phyloP scores from a whole-genome alignment of 2,329 filamentous ascomycete species.

The Fusarium papillatum region DNA sequence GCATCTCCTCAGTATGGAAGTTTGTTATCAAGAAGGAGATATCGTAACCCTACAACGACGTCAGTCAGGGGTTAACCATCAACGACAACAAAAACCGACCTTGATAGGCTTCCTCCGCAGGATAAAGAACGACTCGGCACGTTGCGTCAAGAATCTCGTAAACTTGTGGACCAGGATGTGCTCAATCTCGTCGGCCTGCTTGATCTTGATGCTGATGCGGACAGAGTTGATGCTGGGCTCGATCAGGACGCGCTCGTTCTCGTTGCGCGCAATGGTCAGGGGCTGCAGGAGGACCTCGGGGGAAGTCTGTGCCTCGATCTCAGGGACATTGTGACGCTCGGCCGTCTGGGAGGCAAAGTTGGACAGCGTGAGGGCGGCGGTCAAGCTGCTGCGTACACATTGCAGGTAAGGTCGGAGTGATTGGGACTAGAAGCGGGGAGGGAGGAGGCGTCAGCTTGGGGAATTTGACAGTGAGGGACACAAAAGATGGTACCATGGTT shows the following conservation, averaged over 20 bases:
- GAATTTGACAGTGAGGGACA: neutral
- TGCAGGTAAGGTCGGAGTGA: constrained; percentile 96
- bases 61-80: constrained; percentile 30
- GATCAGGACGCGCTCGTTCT: constrained; percentile 96
- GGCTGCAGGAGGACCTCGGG: constrained; percentile 96
- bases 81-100: constrained; percentile 62
- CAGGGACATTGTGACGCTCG: constrained; percentile 97
- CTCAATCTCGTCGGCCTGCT: constrained; percentile 99
- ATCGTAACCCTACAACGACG: constrained; percentile 82
- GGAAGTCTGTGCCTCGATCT: constrained; percentile 93
- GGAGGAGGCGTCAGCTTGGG: constrained; percentile 35
- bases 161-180: constrained; percentile 99
- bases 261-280: constrained; percentile 91
- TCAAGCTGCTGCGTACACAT: constrained; percentile 94
- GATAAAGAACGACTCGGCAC: constrained; percentile 96
- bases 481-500: constrained; percentile 36
- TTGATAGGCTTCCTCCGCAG: constrained; percentile 95
- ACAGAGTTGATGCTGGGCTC: constrained; percentile 98
- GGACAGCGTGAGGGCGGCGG: constrained; percentile 87
- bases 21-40: constrained; percentile 99
- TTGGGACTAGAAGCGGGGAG: constrained; percentile 77
- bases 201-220: constrained; percentile 98
- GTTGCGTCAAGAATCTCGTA: constrained; percentile 87
- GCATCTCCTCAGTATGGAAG: constrained; percentile 98
- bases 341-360: constrained; percentile 98